Evolutionary conservation across 2,329 filamentous ascomycete species (phyloP).

Genomic region (Fusarium sp.): DNA sequence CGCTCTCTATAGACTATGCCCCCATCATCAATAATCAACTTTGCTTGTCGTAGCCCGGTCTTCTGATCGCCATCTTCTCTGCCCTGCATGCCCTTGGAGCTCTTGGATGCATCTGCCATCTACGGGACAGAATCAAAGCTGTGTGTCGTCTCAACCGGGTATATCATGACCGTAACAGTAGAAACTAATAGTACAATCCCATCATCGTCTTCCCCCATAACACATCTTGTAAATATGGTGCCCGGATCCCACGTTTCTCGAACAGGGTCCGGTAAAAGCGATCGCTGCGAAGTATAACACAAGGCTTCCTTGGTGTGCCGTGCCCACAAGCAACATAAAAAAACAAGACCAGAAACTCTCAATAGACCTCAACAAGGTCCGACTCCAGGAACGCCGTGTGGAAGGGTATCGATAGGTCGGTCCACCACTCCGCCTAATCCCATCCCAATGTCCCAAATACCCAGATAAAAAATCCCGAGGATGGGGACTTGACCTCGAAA

Average conservation of each 20-base stretch:
- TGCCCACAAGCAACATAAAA: conserved; percentile 4
- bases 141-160: conserved; percentile 36
- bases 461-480: conserved; percentile 23
- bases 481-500: conserved; percentile 28
- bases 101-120: conserved; percentile 12
- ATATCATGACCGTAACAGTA: conserved; percentile 44
- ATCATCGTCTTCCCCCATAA: conserved; percentile 14
- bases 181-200: conserved; percentile 44
- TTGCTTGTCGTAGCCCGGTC: conserved; percentile 19
- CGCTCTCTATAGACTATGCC: conserved; percentile 23
- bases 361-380: conserved; percentile 21
- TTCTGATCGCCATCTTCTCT: conserved; percentile 6
- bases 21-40: conserved; percentile 11
- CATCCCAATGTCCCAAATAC: conserved; percentile 34
- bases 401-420: conserved; percentile 47
- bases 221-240: conserved; percentile 20
- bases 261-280: conserved; percentile 19
- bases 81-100: background rate
- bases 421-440: conserved; percentile 36
- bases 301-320: conserved; percentile 19
- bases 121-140: conserved; percentile 26
- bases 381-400: conserved; percentile 43
- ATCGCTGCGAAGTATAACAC: conserved; percentile 40
- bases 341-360: conserved; percentile 13
- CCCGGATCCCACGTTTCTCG: conserved; percentile 7